phyloP scores from a whole-genome alignment of 2,329 filamentous ascomycete genomes.

The Fusarium sublunatum region DNA sequence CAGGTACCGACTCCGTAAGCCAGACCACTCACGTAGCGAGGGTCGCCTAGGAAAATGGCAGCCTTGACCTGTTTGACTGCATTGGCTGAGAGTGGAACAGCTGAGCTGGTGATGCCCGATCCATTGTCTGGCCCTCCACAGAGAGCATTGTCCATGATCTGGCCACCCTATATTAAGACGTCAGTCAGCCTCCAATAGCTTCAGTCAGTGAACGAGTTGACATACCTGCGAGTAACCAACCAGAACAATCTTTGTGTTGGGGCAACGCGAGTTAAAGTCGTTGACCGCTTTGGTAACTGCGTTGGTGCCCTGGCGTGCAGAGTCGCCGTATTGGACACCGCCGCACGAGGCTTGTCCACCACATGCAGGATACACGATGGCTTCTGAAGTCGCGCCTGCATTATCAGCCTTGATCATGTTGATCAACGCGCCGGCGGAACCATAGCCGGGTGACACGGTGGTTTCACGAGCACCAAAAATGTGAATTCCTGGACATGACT shows the following conservation, averaged over 20 bases:
- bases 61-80: constrained; percentile 69
- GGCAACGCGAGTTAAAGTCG: constrained; percentile 66
- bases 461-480: constrained; percentile 62
- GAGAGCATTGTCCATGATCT: constrained; percentile 72
- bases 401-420: constrained; percentile 61
- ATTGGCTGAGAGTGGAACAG: constrained; percentile 56
- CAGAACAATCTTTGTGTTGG: constrained; percentile 67
- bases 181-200: background rate
- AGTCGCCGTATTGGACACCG: constrained; percentile 68
- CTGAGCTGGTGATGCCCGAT: constrained; percentile 57
- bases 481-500: constrained; percentile 56
- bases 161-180: constrained; percentile 59
- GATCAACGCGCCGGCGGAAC: constrained; percentile 62
- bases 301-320: constrained; percentile 65
- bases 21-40: constrained; percentile 65
- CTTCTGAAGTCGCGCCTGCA: constrained; percentile 63
- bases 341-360: constrained; percentile 70
- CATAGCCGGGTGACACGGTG: constrained; percentile 63
- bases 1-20: constrained; percentile 72
- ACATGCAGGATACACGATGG: constrained; percentile 70
- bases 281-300: constrained; percentile 71
- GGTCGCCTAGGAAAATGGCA: constrained; percentile 73
- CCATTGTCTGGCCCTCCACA: constrained; percentile 68
- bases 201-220: accelerated
- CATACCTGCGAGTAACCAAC: constrained; percentile 71